phyloP scores from a whole-genome alignment of 768 basidiomycete species.

The Saitozyma podzolica region DNA sequence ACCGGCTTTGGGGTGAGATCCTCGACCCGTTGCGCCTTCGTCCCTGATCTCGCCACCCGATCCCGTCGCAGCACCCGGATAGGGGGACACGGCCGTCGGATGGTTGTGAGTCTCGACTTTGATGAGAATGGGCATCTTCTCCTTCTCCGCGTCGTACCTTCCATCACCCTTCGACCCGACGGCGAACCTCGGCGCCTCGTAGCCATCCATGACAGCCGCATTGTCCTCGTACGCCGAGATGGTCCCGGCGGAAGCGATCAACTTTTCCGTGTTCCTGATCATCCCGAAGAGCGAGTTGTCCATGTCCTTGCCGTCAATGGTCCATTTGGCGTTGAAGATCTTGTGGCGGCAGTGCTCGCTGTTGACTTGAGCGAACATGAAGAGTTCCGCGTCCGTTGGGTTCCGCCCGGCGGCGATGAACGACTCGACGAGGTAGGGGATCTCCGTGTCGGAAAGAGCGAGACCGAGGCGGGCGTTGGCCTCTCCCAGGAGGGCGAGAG shows the following conservation, averaged over 20 bases:
- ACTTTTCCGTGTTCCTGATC: slow-evolving; percentile 91
- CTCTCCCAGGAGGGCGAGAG: slow-evolving; percentile 65
- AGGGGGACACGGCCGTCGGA: slow-evolving; percentile 96
- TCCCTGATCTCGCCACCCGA: slow-evolving; percentile 98
- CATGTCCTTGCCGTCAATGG: slow-evolving; percentile 68
- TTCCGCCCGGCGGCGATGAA: slow-evolving; percentile 81
- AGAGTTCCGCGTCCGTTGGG: slow-evolving; percentile 95
- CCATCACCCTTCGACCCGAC: slow-evolving; percentile 51
- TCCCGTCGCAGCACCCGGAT: slow-evolving; percentile 96
- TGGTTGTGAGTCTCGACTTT: slow-evolving; percentile 99
- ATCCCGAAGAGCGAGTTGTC: slow-evolving; percentile 85
- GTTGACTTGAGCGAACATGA: slow-evolving; percentile 99
- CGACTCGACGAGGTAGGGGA: slow-evolving; percentile 85
- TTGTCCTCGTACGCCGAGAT: slow-evolving; percentile 98
- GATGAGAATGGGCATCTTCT: slow-evolving; percentile 83
- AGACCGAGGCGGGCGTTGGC: slow-evolving; percentile 87
- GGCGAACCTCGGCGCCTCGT: slow-evolving; percentile 71
- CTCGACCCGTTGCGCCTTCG: slow-evolving; percentile 92
- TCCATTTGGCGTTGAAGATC: slow-evolving; percentile 98
- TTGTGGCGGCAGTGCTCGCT: slow-evolving; percentile 99
- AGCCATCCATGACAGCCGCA: slow-evolving; percentile 87
- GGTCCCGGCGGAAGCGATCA: slow-evolving; percentile 67
- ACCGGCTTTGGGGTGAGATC: slow-evolving; percentile 95
- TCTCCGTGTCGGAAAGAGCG: slow-evolving; percentile 83
- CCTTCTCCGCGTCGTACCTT: slow-evolving; percentile 62